Base-by-base conservation (phyloP, 2,329 filamentous ascomycete species). In the Myriosclerotinia duriaeana region DNA sequence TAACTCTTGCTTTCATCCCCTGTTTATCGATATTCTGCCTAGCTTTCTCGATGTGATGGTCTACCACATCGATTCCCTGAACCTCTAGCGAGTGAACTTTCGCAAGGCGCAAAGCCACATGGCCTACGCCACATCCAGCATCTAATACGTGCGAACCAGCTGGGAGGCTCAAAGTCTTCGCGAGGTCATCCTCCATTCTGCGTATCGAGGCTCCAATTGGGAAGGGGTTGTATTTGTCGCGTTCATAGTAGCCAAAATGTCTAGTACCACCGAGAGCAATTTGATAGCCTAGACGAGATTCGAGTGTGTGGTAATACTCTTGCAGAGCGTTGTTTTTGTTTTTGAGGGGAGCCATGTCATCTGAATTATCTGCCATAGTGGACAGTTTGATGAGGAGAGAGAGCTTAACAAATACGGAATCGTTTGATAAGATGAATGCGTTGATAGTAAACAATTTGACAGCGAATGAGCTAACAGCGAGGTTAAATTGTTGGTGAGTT, bases 201-300 rank as follows among this genome's bases (percentile, higher is more conserved):
- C 81, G 77, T 55, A 83, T 76, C 3, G 79, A 76, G 14, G 67
- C 72, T 17, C 73, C 71, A 15, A 85, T 72, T 1, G 82, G 82
- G 66, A 85, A 83, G 0, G 82, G 82, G 76, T 77, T 84, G 65
- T 78, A 77, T 12, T 79, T 80, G 66, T 78, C 80, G 46, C 74
- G 70, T n/a, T 78, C 75, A 71, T 80, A 85, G 71, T 78, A 82
- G 3, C 82, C 82, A 69, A 82, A 84, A 72, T 85, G 83, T 3
- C 81, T 77, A 2, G 80, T 82, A 46, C 79, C 80, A 12, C 82
- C 81, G 0, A 85, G 73, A 3, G 81, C 71, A 0, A 81, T 67
- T 38, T 76, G 71, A 64, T 81, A 82, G 1, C 79, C 80, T 50
- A 80, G 71, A n/a, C 79, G 74, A 1, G 79, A 81, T 69, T 84